Percentiles rank a stretch among this genome's conserved stretches.
These are phyloP conservation scores for Didymellaceae sp. DNA, from an alignment of 2,329 filamentous ascomycete species.

Conservation along the genomic window DNA sequence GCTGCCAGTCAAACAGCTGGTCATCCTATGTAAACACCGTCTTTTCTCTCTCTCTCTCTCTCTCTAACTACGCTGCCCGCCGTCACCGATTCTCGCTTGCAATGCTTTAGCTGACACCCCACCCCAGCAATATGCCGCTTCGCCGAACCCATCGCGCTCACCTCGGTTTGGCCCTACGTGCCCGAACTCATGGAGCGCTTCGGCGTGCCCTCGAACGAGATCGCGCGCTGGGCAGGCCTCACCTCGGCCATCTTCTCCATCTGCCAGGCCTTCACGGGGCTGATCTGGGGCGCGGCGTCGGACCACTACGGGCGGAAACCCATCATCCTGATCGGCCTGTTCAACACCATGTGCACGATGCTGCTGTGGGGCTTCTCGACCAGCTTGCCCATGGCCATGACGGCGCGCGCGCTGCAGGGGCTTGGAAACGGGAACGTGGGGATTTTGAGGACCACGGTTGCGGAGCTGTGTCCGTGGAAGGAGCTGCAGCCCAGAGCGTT, in stretches of 20 bases:
- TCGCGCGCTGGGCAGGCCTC: slow-evolving; percentile 76
- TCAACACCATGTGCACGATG: slow-evolving; percentile 81
- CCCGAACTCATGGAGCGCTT: slow-evolving; percentile 60
- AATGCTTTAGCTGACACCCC: slow-evolving; percentile 9
- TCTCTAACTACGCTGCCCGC: too few relatives aligned
- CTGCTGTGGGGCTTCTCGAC: slow-evolving; percentile 84
- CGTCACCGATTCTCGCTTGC: too few relatives aligned
- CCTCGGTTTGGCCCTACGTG: slow-evolving; percentile 93
- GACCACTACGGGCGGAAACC: slow-evolving; percentile 86
- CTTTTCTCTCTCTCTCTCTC: background rate
- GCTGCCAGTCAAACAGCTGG: slow-evolving; percentile 50
- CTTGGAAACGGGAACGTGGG: slow-evolving; percentile 83
- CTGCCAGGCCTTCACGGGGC: slow-evolving; percentile 79
- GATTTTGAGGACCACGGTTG: slow-evolving; percentile 89
- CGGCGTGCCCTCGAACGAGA: slow-evolving; percentile 48
- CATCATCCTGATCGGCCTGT: slow-evolving; percentile 75
- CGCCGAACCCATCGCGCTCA: slow-evolving; percentile 90
- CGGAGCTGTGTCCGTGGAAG: slow-evolving; percentile 86
- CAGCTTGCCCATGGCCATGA: slow-evolving; percentile 79
- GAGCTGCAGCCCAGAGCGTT: slow-evolving; percentile 89
- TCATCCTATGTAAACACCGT: slow-evolving; percentile 43
- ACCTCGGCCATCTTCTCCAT: slow-evolving; percentile 83
- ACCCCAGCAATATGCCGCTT: slow-evolving; percentile 85
- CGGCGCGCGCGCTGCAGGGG: slow-evolving; percentile 78
- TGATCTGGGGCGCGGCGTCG: slow-evolving; percentile 86